These are phyloP conservation scores for Bimuria novae-zelandiae DNA, from an alignment of 2,329 filamentous ascomycete genomes.

Conservation along the genomic window DNA sequence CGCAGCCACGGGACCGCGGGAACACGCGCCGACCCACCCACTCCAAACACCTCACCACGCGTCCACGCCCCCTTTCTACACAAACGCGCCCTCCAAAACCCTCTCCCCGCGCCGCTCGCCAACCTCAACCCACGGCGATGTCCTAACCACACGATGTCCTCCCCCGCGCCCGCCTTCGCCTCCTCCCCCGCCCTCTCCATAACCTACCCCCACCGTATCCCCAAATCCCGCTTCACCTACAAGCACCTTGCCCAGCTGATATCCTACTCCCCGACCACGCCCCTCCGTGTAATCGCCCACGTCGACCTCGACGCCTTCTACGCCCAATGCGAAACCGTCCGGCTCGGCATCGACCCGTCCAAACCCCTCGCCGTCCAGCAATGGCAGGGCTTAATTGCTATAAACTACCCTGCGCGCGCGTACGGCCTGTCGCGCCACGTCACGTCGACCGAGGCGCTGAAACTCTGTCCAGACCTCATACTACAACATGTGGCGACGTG, in stretches of 20 bases:
- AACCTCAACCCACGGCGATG: slow-evolving; percentile 11
- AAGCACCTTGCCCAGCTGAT: slow-evolving; percentile 79
- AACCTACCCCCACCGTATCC: slow-evolving; percentile 38
- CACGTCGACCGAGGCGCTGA: slow-evolving; percentile 78
- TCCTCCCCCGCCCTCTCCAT: slow-evolving; percentile 52
- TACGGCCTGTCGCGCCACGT: slow-evolving; percentile 82
- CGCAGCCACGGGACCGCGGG: slow-evolving; percentile 41
- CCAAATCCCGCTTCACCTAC: slow-evolving; percentile 78
- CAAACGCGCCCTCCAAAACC: not conserved
- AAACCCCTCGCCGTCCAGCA: slow-evolving; percentile 91
- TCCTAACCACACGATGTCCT: slow-evolving; percentile 48
- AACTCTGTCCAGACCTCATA: slow-evolving; percentile 81
- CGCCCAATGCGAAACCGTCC: slow-evolving; percentile 88
- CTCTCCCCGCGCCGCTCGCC: not conserved
- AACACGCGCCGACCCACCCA: slow-evolving; percentile 28
- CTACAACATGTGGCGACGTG: slow-evolving; percentile 94
- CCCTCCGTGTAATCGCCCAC: slow-evolving; percentile 85
- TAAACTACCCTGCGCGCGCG: slow-evolving; percentile 89
- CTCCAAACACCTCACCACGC: not conserved
- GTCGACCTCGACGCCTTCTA: slow-evolving; percentile 98
- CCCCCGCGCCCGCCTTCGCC: slow-evolving; percentile 52
- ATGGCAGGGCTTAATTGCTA: slow-evolving; percentile 91
- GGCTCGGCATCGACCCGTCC: slow-evolving; percentile 73
- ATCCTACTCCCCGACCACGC: slow-evolving; percentile 70
- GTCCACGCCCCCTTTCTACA: not conserved